Conservation (phyloP, 2,329 filamentous ascomycete species). For the Byssothecium circinans region DNA sequence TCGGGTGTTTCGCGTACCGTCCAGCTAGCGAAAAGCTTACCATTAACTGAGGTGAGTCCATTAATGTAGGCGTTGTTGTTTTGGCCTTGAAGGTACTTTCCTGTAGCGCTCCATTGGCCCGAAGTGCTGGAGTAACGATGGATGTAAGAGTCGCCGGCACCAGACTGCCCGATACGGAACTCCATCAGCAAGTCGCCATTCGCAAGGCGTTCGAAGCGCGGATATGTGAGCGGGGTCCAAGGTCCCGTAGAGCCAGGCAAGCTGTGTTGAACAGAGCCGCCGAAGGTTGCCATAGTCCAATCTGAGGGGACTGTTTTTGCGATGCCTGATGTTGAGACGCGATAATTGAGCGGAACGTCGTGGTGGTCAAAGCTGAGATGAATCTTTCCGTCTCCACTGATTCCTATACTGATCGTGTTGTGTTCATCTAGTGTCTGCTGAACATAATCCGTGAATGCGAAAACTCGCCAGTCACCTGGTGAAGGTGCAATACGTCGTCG, state of each 20-base stretch:
- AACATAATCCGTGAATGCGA: conserved; percentile 54
- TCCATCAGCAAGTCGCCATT: conserved; percentile 50
- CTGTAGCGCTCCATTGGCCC: conserved; percentile 45
- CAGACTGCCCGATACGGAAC: conserved; percentile 55
- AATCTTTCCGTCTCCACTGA: conserved; percentile 57
- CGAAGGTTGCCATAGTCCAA: conserved; percentile 34
- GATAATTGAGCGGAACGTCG: conserved; percentile 41
- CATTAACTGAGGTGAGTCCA: conserved; percentile 46
- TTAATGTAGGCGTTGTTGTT: conserved; percentile 57
- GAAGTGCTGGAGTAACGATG: conserved; percentile 47
- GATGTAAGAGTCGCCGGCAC: conserved; percentile 54
- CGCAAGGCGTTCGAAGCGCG: conserved; percentile 49
- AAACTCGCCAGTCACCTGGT: conserved; percentile 47
- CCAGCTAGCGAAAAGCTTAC: conserved; percentile 51
- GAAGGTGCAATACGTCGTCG: conserved; percentile 47
- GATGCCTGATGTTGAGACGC: conserved; percentile 33
- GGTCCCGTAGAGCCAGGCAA: conserved; percentile 36
- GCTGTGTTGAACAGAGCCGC: conserved; percentile 30
- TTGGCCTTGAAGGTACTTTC: conserved; percentile 49
- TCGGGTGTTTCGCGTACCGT: conserved; percentile 55
- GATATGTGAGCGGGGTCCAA: conserved; percentile 51
- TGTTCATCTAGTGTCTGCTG: conserved; percentile 56
- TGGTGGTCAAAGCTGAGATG: conserved; percentile 58
- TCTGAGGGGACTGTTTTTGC: conserved; percentile 31
- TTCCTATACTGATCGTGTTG: conserved; percentile 57